phyloP scores from a whole-genome alignment of 2,329 filamentous ascomycete species.

The Diaporthe sp. region DNA sequence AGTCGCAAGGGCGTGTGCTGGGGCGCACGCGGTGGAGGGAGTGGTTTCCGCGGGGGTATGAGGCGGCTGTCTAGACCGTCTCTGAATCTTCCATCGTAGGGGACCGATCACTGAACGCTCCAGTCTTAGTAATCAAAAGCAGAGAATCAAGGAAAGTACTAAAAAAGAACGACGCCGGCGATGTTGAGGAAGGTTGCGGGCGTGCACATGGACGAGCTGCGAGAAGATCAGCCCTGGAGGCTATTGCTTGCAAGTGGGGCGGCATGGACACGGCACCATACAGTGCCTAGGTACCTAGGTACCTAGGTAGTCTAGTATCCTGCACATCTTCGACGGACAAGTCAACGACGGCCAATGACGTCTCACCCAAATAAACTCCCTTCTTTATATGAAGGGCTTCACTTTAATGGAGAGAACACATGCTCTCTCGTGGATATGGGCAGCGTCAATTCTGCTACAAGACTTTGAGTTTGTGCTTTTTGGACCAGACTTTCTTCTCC shows the following conservation, averaged over 20 bases:
- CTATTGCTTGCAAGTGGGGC: conserved; percentile 7
- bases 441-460: too few relatives aligned
- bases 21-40: conserved; percentile 4
- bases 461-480: background rate
- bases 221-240: background rate
- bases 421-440: background rate
- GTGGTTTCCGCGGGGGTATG: conserved; percentile 15
- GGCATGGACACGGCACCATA: background rate
- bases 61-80: conserved; percentile 22
- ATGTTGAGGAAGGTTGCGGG: background rate
- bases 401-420: background rate
- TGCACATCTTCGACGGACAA: background rate
- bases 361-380: background rate
- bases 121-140: background rate
- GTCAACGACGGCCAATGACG: conserved; percentile 21
- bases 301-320: background rate
- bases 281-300: too few relatives aligned
- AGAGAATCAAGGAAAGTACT: conserved; percentile 16
- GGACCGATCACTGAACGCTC: background rate
- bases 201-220: background rate
- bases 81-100: conserved; percentile 30
- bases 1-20: background rate
- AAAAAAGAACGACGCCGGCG: conserved; percentile 8
- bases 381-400: background rate
- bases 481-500: background rate